Evolutionary conservation across 2,329 filamentous ascomycete genomes (phyloP).

Genomic region (Hymenoscyphus fructigenus): DNA sequence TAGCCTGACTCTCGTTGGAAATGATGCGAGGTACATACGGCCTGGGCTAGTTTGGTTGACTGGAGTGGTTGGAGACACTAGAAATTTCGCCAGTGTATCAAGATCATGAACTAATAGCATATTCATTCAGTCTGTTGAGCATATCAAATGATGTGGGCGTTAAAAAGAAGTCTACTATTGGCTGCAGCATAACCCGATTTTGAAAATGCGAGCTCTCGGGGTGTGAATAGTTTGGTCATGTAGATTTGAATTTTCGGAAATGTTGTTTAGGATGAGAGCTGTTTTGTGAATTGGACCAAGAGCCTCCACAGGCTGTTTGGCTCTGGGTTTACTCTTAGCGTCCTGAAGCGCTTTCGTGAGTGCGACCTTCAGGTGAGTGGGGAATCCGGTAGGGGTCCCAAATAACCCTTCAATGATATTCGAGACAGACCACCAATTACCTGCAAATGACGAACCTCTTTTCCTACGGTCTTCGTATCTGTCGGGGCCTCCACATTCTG

Average conservation of each 20-base stretch:
- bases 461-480: neutral
- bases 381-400: neutral
- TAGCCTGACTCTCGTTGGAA: too few relatives aligned
- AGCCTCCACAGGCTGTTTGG: neutral
- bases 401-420: neutral
- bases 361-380: neutral
- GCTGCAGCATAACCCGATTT: neutral
- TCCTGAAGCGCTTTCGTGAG: neutral
- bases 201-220: neutral
- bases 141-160: too few relatives aligned
- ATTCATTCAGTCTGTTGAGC: too few relatives aligned
- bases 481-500: too few relatives aligned
- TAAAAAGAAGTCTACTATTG: neutral
- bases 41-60: too few relatives aligned
- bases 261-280: neutral
- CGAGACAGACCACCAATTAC: neutral
- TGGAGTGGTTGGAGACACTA: too few relatives aligned
- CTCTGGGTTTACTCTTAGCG: neutral
- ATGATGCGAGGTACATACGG: too few relatives aligned
- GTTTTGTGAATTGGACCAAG: neutral
- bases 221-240: neutral
- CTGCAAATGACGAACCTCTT: neutral
- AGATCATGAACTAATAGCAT: too few relatives aligned
- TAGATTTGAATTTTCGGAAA: neutral
- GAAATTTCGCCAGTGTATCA: too few relatives aligned